Percentiles rank a stretch among this genome's conserved stretches.
Evolutionary conservation across 257 asterid genomes (phyloP).

Genomic region (Nicotiana knightiana): DNA sequence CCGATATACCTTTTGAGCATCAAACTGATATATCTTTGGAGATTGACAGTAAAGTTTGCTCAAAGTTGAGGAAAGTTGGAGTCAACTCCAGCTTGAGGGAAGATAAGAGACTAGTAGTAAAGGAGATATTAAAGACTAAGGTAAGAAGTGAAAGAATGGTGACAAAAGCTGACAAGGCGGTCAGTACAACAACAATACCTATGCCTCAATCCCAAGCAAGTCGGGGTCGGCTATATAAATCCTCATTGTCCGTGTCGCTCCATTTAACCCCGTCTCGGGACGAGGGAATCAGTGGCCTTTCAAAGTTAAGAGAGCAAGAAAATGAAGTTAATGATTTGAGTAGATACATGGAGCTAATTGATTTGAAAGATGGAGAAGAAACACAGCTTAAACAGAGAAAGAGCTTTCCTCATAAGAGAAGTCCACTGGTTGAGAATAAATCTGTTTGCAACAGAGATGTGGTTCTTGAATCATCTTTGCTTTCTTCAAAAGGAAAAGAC

Average conservation of each 20-base stretch:
- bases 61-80: slow-evolving; percentile 14
- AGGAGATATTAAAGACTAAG: slow-evolving; percentile 13
- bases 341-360: slow-evolving; percentile 39
- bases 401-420: slow-evolving; percentile 24
- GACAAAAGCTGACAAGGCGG: not conserved
- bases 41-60: slow-evolving; percentile 9
- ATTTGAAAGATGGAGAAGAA: slow-evolving; percentile 22
- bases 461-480: slow-evolving; percentile 9
- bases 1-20: not conserved
- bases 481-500: slow-evolving; percentile 10
- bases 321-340: slow-evolving; percentile 34
- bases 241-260: not conserved
- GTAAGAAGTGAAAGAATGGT: slow-evolving; percentile 13
- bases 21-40: not conserved
- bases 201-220: not conserved
- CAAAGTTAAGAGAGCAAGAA: not conserved
- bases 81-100: slow-evolving; percentile 5
- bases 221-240: not conserved
- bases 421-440: slow-evolving; percentile 50
- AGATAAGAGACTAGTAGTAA: slow-evolving; percentile 4
- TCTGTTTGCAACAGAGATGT: slow-evolving; percentile 22
- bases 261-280: not conserved
- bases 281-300: not conserved
- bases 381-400: not conserved
- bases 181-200: not conserved